A percentile compares a stretch with the other conserved stretches of the same genome.
Conservation (phyloP, 2,329 filamentous ascomycete genomes). For the Metarhizium anisopliae region DNA sequence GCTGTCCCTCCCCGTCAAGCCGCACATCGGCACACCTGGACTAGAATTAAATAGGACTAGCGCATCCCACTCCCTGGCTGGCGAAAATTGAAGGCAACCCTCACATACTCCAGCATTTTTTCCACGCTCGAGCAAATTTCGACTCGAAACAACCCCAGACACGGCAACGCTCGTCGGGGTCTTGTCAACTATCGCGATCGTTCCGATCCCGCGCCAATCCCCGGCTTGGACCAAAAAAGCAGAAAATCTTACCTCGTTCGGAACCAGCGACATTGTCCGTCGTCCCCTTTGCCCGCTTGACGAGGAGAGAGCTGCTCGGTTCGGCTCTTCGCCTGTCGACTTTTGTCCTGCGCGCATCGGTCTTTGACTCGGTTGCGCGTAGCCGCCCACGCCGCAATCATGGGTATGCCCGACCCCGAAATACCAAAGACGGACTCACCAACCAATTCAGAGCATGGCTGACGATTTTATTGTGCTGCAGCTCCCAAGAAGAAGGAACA, state of each 20-base stretch:
- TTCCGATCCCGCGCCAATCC: conserved; percentile 11
- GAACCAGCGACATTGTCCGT: conserved; percentile 4
- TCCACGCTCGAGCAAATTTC: conserved; percentile 34
- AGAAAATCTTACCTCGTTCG: background rate
- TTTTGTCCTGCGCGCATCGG: conserved; percentile 28
- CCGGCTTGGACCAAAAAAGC: conserved; percentile 4
- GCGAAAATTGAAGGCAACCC: conserved; percentile 34
- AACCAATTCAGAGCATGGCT: background rate
- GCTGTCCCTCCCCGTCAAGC: conserved; percentile 2
- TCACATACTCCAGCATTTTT: conserved; percentile 27
- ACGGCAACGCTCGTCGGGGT: conserved; percentile 30
- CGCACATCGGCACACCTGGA: background rate
- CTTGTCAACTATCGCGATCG: conserved; percentile 14
- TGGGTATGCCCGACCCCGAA: conserved; percentile 38
- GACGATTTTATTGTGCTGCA: conserved; percentile 27
- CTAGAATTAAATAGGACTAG: conserved; percentile 22
- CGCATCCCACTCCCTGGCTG: conserved; percentile 30
- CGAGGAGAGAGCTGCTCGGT: conserved; percentile 18
- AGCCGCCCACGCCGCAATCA: conserved; percentile 44
- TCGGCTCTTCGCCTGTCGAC: conserved; percentile 16
- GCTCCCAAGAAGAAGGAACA: conserved; percentile 88
- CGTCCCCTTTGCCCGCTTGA: conserved; percentile 9
- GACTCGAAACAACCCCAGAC: conserved; percentile 31
- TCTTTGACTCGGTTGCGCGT: conserved; percentile 36
- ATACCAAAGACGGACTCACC: background rate